Base-by-base conservation (phyloP, 108 stramenopile genomes). In the Aurantiochytrium sp. region DNA sequence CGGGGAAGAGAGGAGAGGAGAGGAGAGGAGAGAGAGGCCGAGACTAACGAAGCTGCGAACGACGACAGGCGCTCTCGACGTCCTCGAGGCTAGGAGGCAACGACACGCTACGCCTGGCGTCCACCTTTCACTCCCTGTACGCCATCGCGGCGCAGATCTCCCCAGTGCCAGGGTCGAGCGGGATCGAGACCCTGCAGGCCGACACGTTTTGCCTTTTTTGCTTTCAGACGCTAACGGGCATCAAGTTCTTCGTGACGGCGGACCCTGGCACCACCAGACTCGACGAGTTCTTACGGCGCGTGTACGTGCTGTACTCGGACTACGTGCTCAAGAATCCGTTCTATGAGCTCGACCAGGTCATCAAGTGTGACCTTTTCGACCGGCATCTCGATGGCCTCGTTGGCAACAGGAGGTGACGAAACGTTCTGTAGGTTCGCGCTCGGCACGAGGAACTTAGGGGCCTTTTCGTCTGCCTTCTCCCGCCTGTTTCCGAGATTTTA, bases 291-390 rank as follows among this genome's bases (percentile, higher is more conserved):
- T 39, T 93, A 55, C 89, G 87, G 17, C 55, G 68, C 32, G 91
- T 93, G 4, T 93, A 93, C 73, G 92, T 92, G 69, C 87, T 93
- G 36, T 93, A 92, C 68, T 41, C 92, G 22, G 93, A 93, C 89
- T 93, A 93, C 34, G 93, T 93, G 15, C 90, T 93, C n/a, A 93
- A 93, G 92, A 93, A 93, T 52, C 93, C 93, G 22, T 93, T 93
- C 39, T 93, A 93, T 90, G 93, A 93, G 86, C 85, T 93, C 55
- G 93, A 93, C 34, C 92, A 92, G 91, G 92, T 92, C 17, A 93
- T 93, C 68, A 90, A 92, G 21, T 93, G 93, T 54, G 92, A 93
- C 45, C 88, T 93, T 19, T 93, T 93, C 89, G 89, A 91, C 36
- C 55, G 68, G 4, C 69, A 90, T 88, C 81, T 93, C 24, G 92